Base-by-base conservation (phyloP, 2,329 filamentous ascomycete genomes). In the Colletotrichum sidae region DNA sequence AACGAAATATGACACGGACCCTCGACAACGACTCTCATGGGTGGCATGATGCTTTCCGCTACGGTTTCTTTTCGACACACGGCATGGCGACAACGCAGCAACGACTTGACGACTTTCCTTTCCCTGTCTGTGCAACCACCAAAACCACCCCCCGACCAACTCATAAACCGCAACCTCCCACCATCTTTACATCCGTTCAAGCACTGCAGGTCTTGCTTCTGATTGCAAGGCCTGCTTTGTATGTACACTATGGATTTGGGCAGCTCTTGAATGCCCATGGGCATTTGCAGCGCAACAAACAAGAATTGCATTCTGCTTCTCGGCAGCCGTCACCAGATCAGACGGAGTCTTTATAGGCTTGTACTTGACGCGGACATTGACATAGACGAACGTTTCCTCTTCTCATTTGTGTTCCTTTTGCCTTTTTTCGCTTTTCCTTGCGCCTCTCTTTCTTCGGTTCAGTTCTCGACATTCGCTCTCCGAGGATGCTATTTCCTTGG, bases 41-140 rank as follows among this genome's bases (percentile, higher is more conserved):
- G 54, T 47, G 64, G 54, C 55, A 68, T 53, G 51, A 60, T 66
- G 59, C 62, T 67, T 68, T 67, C 64, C 50, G 57, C 63, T 68
- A 67, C 69, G 58, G 62, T 62, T 61, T 53, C 57, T 69, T 68
- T 71, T 70, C 72, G 68, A 73, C 73, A 71, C 25, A 25, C 73
- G 74, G 72, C 72, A 73, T 71, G 71, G 71, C 76, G 67, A 77
- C 73, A 76, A 78, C 68, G 73, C 73, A 72, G 71, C 71, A 73
- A 80, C 73, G 77, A 80, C 69, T 74, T 80, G 73, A 81, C 73
- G 78, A 80, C 60, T 78, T 76, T 73, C 70, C 75, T 76, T 71
- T 68, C 52, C 60, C 69, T 72, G 71, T 71, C 68, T 73, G 70
- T 77, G 75, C 67, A 68, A 65, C 50, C 53, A 66, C 52, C 53